Conservation (phyloP, 2,329 filamentous ascomycete species). For the Colletotrichum cereale region DNA sequence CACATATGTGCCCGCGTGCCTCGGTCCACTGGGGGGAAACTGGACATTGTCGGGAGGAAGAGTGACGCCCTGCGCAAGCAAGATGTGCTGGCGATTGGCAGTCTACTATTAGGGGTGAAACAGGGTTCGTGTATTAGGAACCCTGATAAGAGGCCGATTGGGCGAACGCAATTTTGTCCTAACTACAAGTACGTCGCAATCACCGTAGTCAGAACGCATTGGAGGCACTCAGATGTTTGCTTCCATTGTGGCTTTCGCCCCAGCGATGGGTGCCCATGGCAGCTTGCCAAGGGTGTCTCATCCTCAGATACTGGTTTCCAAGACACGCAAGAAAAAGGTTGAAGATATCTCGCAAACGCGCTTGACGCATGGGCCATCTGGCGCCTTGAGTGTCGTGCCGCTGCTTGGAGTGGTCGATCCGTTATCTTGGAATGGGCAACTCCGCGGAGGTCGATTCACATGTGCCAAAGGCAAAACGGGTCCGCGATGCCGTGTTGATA, state of each 20-base stretch:
- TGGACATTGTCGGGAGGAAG: not conserved
- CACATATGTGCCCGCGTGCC: not conserved
- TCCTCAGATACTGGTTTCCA: not conserved
- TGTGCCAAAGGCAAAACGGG: constrained; percentile 26
- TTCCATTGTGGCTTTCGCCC: not conserved
- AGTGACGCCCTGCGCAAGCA: not conserved
- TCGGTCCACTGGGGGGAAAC: not conserved
- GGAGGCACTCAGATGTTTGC: not conserved
- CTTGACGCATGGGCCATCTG: constrained; percentile 21
- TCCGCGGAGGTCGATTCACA: constrained; percentile 36
- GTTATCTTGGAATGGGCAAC: constrained; percentile 38
- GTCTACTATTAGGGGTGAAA: constrained; percentile 1
- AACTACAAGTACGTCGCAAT: constrained; percentile 13
- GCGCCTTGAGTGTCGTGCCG: constrained; percentile 10
- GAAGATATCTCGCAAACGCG: constrained; percentile 8
- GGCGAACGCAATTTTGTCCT: not conserved
- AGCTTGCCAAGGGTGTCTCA: not conserved
- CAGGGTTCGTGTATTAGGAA: not conserved
- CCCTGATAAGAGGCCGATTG: not conserved
- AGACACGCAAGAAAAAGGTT: not conserved
- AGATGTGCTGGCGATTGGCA: not conserved
- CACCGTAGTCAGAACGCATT: too few species aligned
- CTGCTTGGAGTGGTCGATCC: constrained; percentile 23
- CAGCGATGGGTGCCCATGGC: not conserved
- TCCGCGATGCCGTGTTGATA: constrained; percentile 29